These are phyloP conservation scores for Neopestalotiopsis clavispora DNA, from an alignment of 2,329 filamentous ascomycete species.

Conservation along the genomic window DNA sequence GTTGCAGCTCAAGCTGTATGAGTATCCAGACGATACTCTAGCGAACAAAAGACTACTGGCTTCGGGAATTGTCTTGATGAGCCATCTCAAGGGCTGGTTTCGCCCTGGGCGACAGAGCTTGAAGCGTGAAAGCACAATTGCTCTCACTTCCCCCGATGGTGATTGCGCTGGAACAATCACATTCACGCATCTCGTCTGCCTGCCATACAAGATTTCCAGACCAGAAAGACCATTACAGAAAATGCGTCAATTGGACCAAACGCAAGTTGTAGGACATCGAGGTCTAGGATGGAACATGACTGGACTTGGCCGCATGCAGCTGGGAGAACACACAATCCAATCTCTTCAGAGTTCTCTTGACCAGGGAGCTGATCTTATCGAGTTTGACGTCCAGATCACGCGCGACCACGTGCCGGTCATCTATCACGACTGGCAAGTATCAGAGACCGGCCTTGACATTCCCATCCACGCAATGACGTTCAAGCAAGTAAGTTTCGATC, in stretches of 20 bases:
- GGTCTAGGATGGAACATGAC: slow-evolving; percentile 15
- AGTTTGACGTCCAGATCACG: slow-evolving; percentile 15
- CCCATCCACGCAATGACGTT: slow-evolving; percentile 17
- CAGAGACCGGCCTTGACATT: slow-evolving; percentile 15
- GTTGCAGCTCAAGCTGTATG: slow-evolving; percentile 19
- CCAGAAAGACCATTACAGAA: slow-evolving; percentile 9
- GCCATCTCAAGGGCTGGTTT: slow-evolving; percentile 18
- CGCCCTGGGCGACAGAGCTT: slow-evolving; percentile 20
- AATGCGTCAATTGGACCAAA: slow-evolving; percentile 13
- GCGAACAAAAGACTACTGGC: not conserved
- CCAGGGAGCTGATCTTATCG: slow-evolving; percentile 13
- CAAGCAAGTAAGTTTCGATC: not conserved
- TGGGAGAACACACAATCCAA: slow-evolving; percentile 17
- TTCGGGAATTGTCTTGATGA: slow-evolving; percentile 10
- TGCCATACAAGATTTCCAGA: slow-evolving; percentile 5
- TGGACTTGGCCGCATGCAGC: slow-evolving; percentile 10
- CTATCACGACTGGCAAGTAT: slow-evolving; percentile 18
- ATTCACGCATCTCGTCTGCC: slow-evolving; percentile 19
- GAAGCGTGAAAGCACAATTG: slow-evolving; percentile 17
- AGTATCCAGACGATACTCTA: not conserved
- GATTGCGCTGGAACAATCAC: slow-evolving; percentile 12
- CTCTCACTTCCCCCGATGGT: slow-evolving; percentile 12
- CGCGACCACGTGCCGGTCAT: slow-evolving; percentile 16
- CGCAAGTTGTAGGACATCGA: slow-evolving; percentile 21
- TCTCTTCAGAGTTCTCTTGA: slow-evolving; percentile 16